Conservation (phyloP, 2,329 filamentous ascomycete genomes). For the Cadophora gregata region DNA sequence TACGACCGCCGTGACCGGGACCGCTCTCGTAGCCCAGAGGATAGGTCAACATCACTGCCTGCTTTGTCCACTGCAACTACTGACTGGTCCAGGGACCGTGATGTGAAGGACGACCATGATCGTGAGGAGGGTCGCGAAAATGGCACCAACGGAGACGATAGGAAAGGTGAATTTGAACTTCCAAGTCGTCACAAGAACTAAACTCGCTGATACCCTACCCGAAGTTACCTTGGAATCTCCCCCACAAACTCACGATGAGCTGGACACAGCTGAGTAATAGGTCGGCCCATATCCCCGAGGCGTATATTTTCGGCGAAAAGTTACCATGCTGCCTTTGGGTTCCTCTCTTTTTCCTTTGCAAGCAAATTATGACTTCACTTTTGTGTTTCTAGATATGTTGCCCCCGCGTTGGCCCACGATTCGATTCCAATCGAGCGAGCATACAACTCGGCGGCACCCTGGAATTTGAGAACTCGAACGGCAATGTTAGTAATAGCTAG, state of each 20-base stretch:
- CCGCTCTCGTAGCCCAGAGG: slow-evolving; percentile 74
- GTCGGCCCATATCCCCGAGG: slow-evolving; percentile 33
- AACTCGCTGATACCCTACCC: slow-evolving; percentile 38
- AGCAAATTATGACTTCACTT: slow-evolving; percentile 38
- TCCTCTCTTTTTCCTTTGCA: slow-evolving; percentile 41
- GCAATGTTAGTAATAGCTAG: slow-evolving; percentile 26
- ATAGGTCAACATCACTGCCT: slow-evolving; percentile 52
- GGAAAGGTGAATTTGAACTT: slow-evolving; percentile 71
- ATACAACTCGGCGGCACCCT: slow-evolving; percentile 17
- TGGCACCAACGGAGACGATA: slow-evolving; percentile 83
- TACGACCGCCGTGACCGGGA: slow-evolving; percentile 76
- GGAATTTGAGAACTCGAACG: slow-evolving; percentile 22
- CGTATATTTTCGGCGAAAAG: slow-evolving; percentile 36
- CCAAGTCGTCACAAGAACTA: slow-evolving; percentile 31
- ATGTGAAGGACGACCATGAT: slow-evolving; percentile 58
- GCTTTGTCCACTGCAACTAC: background rate
- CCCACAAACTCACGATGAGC: slow-evolving; percentile 79
- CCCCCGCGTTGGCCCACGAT: slow-evolving; percentile 26
- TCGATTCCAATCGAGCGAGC: slow-evolving; percentile 31
- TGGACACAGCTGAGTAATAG: slow-evolving; percentile 86
- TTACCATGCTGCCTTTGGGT: slow-evolving; percentile 34
- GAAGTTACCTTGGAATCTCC: slow-evolving; percentile 72
- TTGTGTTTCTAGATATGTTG: slow-evolving; percentile 45
- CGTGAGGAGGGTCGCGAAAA: slow-evolving; percentile 76
- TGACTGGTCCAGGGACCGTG: slow-evolving; percentile 48